phyloP scores from a whole-genome alignment of 1,139 yeast species.

The Suhomyces kunorum region DNA sequence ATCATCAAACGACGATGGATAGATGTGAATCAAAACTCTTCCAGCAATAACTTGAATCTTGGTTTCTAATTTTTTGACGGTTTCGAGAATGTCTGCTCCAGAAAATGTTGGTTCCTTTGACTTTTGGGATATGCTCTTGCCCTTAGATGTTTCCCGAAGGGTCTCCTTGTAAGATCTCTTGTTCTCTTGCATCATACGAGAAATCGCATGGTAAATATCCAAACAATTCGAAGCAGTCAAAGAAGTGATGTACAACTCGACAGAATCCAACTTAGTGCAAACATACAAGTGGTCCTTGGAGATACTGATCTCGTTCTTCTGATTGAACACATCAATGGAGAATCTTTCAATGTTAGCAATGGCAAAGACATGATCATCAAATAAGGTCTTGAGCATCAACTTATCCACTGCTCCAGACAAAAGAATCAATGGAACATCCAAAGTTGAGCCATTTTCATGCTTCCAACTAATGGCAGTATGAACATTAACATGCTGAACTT shows the following conservation, averaged over 20 bases:
- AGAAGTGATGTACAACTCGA: conserved; percentile 72
- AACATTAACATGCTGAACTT: conserved; percentile 50
- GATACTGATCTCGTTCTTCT: conserved; percentile 49
- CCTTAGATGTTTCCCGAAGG: conserved; percentile 51
- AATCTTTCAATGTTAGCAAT: conserved; percentile 55
- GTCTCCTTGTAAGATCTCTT: conserved; percentile 74
- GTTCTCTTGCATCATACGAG: conserved; percentile 74
- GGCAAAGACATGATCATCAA: conserved; percentile 84
- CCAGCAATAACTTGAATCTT: conserved; percentile 63
- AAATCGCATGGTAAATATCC: conserved; percentile 72
- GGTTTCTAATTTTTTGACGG: conserved; percentile 52
- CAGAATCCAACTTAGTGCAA: conserved; percentile 53
- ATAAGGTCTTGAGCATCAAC: conserved; percentile 61
- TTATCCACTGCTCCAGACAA: conserved; percentile 58
- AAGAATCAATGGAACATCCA: conserved; percentile 68
- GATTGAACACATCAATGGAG: conserved; percentile 66
- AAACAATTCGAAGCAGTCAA: conserved; percentile 79
- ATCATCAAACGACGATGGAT: conserved; percentile 77
- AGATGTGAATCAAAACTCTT: conserved; percentile 58
- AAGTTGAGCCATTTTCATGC: conserved; percentile 37
- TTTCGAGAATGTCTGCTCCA: conserved; percentile 30
- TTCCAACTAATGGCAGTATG: conserved; percentile 77
- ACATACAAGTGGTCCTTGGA: conserved; percentile 66
- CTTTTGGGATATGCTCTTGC: conserved; percentile 11
- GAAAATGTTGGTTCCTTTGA: conserved; percentile 11